Conservation (phyloP, 2,329 filamentous ascomycete genomes). For the Aspergillus aculeatus region DNA sequence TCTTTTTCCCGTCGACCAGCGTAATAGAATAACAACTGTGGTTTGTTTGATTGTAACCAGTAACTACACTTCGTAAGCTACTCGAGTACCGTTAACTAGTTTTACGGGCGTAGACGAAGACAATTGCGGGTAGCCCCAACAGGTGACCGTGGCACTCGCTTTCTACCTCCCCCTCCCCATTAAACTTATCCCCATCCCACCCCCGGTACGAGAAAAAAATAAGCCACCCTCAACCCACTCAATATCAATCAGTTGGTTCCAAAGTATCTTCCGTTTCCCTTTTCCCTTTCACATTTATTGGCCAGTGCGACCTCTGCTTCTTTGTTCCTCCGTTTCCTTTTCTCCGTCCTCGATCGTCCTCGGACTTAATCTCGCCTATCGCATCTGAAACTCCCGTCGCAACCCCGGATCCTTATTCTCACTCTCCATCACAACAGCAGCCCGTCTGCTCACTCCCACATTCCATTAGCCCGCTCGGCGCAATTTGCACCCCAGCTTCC, state of each 20-base stretch:
- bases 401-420: conserved; percentile 3
- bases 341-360: not conserved
- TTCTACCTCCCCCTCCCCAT: not conserved
- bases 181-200: not conserved
- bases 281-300: not conserved
- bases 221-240: not conserved
- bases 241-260: not conserved
- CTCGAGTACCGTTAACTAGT: too few relatives aligned
- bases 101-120: not conserved
- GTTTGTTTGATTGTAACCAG: not conserved
- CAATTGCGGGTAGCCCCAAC: not conserved
- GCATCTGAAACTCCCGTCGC: conserved; percentile 14
- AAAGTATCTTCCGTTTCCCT: too few relatives aligned
- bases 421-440: conserved; percentile 6
- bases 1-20: not conserved
- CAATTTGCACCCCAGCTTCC: conserved; percentile 26
- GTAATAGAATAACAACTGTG: not conserved
- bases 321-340: not conserved
- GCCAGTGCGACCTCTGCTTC: not conserved
- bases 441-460: conserved; percentile 13
- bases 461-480: conserved; percentile 28
- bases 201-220: not conserved
- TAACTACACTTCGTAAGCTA: not conserved
- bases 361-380: conserved; percentile 7
- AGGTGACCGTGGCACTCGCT: not conserved